Percentiles rank a stretch among this genome's conserved stretches.
Conservation (phyloP, 345 rosid species). For the Trapa bicornis region DNA sequence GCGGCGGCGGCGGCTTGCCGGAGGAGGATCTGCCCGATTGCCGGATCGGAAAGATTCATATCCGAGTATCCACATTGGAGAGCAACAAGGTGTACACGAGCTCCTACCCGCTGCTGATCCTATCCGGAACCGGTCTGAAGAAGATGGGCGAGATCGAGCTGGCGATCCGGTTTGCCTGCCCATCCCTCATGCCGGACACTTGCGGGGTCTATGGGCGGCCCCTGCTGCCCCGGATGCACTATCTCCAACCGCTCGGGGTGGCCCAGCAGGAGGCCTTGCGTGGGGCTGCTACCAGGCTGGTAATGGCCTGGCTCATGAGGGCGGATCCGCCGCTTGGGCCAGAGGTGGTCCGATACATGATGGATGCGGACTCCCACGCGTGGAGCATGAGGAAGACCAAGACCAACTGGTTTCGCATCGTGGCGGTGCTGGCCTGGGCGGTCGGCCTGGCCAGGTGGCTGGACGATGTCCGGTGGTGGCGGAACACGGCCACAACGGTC, state of each 20-base stretch:
- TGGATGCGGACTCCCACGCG: constrained; percentile 86
- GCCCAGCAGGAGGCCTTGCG: constrained; percentile 91
- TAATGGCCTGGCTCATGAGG: constrained; percentile 64
- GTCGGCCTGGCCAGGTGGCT: constrained; percentile 91
- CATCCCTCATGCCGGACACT: constrained; percentile 65
- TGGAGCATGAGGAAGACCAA: constrained; percentile 99
- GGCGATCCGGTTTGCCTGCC: constrained; percentile 84
- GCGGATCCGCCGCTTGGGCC: constrained; percentile 83
- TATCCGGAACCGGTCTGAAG: constrained; percentile 55
- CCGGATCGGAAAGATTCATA: constrained; percentile 69
- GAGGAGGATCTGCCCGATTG: constrained; percentile 42
- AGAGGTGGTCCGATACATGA: constrained; percentile 82
- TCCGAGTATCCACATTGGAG: constrained; percentile 79
- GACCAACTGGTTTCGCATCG: constrained; percentile 89
- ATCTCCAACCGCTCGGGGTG: constrained; percentile 83
- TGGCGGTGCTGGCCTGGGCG: constrained; percentile 86
- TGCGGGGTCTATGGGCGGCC: constrained; percentile 71
- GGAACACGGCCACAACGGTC: constrained; percentile 70
- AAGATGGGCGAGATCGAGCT: constrained; percentile 96
- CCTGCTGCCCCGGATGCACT: constrained; percentile 84
- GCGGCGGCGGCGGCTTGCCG: constrained; percentile 36
- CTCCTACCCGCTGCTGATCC: constrained; percentile 66
- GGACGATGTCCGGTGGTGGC: constrained; percentile 70
- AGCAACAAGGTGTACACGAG: constrained; percentile 81
- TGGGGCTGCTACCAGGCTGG: constrained; percentile 82